Conservation (phyloP, 129 eudicot species). For the Logfia minima region DNA sequence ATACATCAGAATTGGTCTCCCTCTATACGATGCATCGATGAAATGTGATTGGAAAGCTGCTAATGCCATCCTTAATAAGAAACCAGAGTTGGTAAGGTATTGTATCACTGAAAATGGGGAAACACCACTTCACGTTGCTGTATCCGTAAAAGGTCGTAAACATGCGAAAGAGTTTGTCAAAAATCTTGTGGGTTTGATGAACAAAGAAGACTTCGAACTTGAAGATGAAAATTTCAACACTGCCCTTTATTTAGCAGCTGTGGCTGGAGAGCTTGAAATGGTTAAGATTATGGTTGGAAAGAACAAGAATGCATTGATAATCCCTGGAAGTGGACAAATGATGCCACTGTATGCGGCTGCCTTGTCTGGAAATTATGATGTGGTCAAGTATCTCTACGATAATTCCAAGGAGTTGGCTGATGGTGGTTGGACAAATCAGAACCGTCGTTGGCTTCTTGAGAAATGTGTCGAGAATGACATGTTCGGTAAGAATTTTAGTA, state of each 20-base stretch:
- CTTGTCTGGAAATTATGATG: constrained; percentile 34
- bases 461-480: constrained; percentile 29
- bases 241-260: constrained; percentile 45
- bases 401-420: constrained; percentile 20
- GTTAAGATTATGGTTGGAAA: constrained; percentile 26
- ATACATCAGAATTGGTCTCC: constrained; percentile 26
- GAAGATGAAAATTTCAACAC: constrained; percentile 38
- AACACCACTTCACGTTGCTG: constrained; percentile 53
- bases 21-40: constrained; percentile 34
- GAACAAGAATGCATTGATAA: constrained; percentile 15
- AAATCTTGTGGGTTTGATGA: constrained; percentile 34
- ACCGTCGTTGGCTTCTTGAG: constrained; percentile 35
- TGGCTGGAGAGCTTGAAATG: constrained; percentile 26
- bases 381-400: constrained; percentile 31
- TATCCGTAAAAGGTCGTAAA: constrained; percentile 32
- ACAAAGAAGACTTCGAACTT: constrained; percentile 24
- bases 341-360: constrained; percentile 45
- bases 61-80: constrained; percentile 10
- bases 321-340: constrained; percentile 20
- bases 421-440: constrained; percentile 26
- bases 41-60: constrained; percentile 46
- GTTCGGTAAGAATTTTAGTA: constrained; percentile 36
- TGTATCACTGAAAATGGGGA: constrained; percentile 42
- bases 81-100: constrained; percentile 3
- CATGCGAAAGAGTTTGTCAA: constrained; percentile 32